Evolutionary conservation across 2,329 filamentous ascomycete species (phyloP).

Genomic region (Diaporthe australafricana): DNA sequence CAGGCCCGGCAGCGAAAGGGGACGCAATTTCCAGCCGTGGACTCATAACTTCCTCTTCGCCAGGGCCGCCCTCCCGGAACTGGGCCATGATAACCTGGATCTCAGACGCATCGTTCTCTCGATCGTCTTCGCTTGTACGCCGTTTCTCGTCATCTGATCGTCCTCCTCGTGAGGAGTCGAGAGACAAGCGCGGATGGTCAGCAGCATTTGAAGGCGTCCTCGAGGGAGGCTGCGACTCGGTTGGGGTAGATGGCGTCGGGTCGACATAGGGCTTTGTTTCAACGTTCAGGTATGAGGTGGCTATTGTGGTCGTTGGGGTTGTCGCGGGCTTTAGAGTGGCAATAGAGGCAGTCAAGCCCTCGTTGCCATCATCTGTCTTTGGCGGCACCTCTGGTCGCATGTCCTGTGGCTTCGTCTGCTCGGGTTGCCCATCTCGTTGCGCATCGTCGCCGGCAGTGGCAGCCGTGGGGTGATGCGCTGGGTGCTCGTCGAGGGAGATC

Average conservation of each 20-base stretch:
- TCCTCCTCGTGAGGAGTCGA: slow-evolving; percentile 64
- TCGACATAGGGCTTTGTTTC: slow-evolving; percentile 64
- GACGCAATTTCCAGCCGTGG: slow-evolving; percentile 86
- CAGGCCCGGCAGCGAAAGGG: slow-evolving; percentile 71
- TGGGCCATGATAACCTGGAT: slow-evolving; percentile 99
- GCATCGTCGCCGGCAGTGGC: background rate
- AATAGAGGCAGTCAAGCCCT: slow-evolving; percentile 57
- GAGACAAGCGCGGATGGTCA: slow-evolving; percentile 57
- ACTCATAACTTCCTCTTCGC: slow-evolving; percentile 90
- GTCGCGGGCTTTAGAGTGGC: slow-evolving; percentile 61
- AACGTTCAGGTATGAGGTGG: slow-evolving; percentile 59
- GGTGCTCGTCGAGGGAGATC: slow-evolving; percentile 23
- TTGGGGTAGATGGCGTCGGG: slow-evolving; percentile 68
- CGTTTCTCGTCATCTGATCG: slow-evolving; percentile 69
- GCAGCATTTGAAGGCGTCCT: slow-evolving; percentile 68
- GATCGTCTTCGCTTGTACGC: slow-evolving; percentile 70
- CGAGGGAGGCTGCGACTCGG: slow-evolving; percentile 66
- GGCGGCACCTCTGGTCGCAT: slow-evolving; percentile 11
- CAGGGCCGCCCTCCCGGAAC: slow-evolving; percentile 81
- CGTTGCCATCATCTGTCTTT: slow-evolving; percentile 32
- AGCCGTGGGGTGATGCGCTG: background rate
- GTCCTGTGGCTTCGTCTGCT: background rate
- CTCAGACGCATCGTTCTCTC: slow-evolving; percentile 81
- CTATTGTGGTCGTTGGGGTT: slow-evolving; percentile 50
- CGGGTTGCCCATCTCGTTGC: slow-evolving; percentile 9